These are phyloP conservation scores for Rubia peregrina DNA, from an alignment of 305 asterid genomes.

Conservation along the genomic window DNA sequence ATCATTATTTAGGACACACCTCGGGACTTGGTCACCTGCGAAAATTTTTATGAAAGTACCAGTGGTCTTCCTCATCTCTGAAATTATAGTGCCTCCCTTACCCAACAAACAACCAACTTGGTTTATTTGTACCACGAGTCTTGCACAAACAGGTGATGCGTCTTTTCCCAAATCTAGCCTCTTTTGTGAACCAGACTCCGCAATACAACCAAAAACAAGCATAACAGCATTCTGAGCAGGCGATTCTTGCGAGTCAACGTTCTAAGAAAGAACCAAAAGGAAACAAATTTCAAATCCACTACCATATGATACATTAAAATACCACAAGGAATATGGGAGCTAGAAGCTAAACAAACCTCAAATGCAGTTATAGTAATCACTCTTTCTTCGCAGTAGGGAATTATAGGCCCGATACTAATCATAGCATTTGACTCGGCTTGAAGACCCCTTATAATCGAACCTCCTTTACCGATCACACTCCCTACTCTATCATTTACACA, in stretches of 20 bases:
- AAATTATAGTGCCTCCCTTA: constrained; percentile 57
- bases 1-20: constrained; percentile 43
- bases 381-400: constrained; percentile 49
- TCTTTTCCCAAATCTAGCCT: constrained; percentile 30
- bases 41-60: constrained; percentile 45
- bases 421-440: constrained; percentile 50
- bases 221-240: constrained; percentile 56
- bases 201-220: constrained; percentile 42
- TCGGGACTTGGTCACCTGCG: constrained; percentile 53
- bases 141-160: constrained; percentile 35
- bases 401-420: constrained; percentile 38
- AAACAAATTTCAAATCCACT: constrained; percentile 19
- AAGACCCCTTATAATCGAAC: constrained; percentile 43
- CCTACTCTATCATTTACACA: constrained; percentile 55
- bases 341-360: constrained; percentile 38
- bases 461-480: constrained; percentile 64
- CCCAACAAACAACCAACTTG: constrained; percentile 80
- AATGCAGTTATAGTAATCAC: constrained; percentile 50
- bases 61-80: constrained; percentile 66
- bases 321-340: neutral
- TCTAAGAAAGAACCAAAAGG: constrained; percentile 26
- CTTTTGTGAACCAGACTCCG: constrained; percentile 31
- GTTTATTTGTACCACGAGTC: constrained; percentile 41
- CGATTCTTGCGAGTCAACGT: constrained; percentile 38
- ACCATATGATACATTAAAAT: neutral